Base-by-base conservation (phyloP, 1,284 basidiomycete genomes). In the Tilletiopsis washingtonensis region DNA sequence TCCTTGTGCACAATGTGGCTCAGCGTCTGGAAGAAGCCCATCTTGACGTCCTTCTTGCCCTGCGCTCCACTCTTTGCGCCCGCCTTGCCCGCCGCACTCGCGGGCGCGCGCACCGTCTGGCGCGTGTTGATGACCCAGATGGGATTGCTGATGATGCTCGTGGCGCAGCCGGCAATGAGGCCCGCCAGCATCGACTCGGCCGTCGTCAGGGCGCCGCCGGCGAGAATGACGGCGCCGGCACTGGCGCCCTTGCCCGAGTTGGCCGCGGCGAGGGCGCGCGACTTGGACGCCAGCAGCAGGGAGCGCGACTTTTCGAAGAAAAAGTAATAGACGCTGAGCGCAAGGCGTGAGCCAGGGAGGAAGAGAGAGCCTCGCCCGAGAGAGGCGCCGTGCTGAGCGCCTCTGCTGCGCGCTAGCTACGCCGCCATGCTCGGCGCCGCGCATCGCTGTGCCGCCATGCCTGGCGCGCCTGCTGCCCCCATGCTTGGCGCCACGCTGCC, bases 161-260 rank as follows among this genome's bases (percentile, higher is more conserved):
- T 97, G 4, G 87, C 86, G 19, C 87, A 87, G 37, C 91, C 91
- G 45, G 91, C 90, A 54, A 96, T 83, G 39, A 93, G 75, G 1
- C 90, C 89, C 5, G 88, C 85, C 15, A 94, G 69, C 73, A 98
- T 93, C 39, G 90, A 90, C 75, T 98, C 91, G 23, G 82, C 67
- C 1, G 90, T 91, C 45, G 78, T 83, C 21, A 97, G 78, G 0
- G 82, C 64, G 26, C 69, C 67, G 3, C 62, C 67, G 29, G 64
- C 56, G 19, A 54, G 67, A 43, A 73, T 71, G 21, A 56, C 62
- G 1, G 66, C 67, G 64, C 84, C 84, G 48, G 78, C 77, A 3
- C 62, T 58, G 41, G 57, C 56, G 5, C 71, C 67, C n/a, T n/a
- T n/a, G 3, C 17, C 17, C 32, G 32, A 34, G 7, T 82, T 81